These are phyloP conservation scores for Diaporthe australafricana DNA, from an alignment of 2,329 filamentous ascomycete species.

Conservation along the genomic window DNA sequence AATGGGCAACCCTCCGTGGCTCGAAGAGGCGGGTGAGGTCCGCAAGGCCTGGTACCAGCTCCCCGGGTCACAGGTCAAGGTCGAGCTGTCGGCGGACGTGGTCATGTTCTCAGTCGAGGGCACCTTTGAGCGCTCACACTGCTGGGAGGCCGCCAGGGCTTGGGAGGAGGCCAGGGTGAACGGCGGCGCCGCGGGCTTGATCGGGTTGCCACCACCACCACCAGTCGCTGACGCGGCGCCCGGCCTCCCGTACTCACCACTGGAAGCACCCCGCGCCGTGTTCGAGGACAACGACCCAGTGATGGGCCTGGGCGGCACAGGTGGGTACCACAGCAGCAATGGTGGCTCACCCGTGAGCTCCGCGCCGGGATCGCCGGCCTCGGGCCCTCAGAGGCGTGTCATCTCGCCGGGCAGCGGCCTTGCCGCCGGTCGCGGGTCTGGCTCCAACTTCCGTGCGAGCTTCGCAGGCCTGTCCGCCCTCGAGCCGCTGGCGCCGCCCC, in stretches of 20 bases:
- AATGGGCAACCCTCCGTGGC: constrained; percentile 79
- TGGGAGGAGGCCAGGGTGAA: constrained; percentile 53
- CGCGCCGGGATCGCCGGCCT: constrained; percentile 30
- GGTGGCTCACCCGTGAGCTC: constrained; percentile 40
- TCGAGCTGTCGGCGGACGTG: constrained; percentile 70
- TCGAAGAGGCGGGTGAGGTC: constrained; percentile 71
- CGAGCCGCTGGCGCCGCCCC: constrained; percentile 45
- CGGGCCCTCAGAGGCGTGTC: constrained; percentile 32
- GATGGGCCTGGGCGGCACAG: constrained; percentile 25
- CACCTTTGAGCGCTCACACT: constrained; percentile 69
- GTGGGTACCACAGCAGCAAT: constrained; percentile 35
- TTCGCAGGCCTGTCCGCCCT: constrained; percentile 46
- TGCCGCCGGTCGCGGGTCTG: constrained; percentile 37
- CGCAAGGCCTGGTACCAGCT: constrained; percentile 81
- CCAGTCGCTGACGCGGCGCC: constrained; percentile 17
- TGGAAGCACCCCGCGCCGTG: constrained; percentile 44
- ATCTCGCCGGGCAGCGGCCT: constrained; percentile 32
- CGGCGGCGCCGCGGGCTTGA: constrained; percentile 41
- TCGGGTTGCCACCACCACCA: constrained; percentile 41
- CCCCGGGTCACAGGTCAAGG: constrained; percentile 68
- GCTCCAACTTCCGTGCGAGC: constrained; percentile 47
- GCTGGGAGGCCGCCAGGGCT: constrained; percentile 64
- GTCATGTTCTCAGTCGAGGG: constrained; percentile 72
- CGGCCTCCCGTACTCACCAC: constrained; percentile 40
- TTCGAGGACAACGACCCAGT: constrained; percentile 46